A percentile compares a stretch with the other conserved stretches of the same genome.
Conservation (phyloP, 805 yeast genomes). For the Yarrowia keelungensis region DNA sequence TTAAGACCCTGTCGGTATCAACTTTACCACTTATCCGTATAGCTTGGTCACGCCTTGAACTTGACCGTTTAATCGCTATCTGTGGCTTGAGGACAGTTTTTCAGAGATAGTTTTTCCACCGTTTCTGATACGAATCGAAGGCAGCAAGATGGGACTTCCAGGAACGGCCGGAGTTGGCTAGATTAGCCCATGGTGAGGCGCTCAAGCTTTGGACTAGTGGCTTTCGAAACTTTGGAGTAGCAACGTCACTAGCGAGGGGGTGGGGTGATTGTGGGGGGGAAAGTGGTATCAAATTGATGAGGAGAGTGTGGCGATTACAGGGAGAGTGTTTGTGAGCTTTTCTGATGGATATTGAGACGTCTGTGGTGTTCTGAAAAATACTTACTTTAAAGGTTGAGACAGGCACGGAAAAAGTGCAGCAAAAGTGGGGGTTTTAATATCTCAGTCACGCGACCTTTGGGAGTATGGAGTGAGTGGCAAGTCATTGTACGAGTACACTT, state of each 20-base stretch:
- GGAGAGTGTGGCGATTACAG: not conserved
- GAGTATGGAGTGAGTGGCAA: too few relatives aligned
- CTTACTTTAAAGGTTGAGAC: too few relatives aligned
- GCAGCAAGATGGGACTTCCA: not conserved
- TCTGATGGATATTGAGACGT: too few relatives aligned
- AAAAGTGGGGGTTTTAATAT: not conserved
- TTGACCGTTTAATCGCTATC: not conserved
- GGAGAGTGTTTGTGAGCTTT: too few relatives aligned
- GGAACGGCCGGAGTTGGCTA: not conserved
- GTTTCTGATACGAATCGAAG: not conserved
- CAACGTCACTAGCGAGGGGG: not conserved
- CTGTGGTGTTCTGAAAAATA: too few relatives aligned
- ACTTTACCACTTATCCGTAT: too few relatives aligned
- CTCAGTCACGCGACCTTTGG: slow-evolving; percentile 3
- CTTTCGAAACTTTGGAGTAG: not conserved
- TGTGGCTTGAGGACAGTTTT: not conserved
- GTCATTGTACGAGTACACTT: too few relatives aligned
- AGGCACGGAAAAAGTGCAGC: not conserved
- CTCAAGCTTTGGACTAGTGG: not conserved
- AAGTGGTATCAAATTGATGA: not conserved
- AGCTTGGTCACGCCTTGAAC: not conserved
- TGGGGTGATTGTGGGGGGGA: not conserved
- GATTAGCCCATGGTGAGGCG: slow-evolving; percentile 4
- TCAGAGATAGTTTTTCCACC: too few relatives aligned
- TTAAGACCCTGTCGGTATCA: too few relatives aligned